These are phyloP conservation scores for Xylaria sp. DNA, from an alignment of 495 filamentous ascomycete genomes.

Conservation along the genomic window DNA sequence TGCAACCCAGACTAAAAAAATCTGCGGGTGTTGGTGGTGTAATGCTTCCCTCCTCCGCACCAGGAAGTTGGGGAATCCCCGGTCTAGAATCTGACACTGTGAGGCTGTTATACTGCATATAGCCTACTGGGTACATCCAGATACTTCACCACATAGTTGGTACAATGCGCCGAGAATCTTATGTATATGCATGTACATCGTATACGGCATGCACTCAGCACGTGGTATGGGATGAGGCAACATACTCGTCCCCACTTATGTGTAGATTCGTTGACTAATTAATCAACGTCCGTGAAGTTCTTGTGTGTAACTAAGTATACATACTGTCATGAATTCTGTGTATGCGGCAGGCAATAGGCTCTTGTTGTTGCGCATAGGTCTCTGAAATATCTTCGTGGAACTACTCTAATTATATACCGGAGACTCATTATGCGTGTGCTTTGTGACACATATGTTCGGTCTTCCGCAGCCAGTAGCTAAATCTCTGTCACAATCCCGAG, in stretches of 20 bases:
- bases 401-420: too few species aligned
- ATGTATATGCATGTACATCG: not conserved
- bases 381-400: too few species aligned
- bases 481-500: not conserved
- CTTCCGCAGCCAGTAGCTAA: not conserved
- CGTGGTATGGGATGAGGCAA: not conserved
- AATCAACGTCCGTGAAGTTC: not conserved
- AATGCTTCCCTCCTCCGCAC: not conserved
- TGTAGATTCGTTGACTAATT: not conserved
- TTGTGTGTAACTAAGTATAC: not conserved
- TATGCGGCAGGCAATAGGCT: too few species aligned
- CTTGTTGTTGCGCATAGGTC: too few species aligned
- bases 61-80: not conserved
- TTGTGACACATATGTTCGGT: not conserved
- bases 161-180: not conserved
- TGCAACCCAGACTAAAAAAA: not conserved
- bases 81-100: not conserved
- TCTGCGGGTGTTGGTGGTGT: not conserved
- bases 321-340: too few species aligned
- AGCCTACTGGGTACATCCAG: slow-evolving; percentile 2
- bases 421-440: too few species aligned
- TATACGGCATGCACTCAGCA: not conserved
- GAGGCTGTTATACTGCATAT: not conserved
- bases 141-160: not conserved
- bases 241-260: not conserved